Percentiles rank a stretch among this genome's conserved stretches.
phyloP scores from a whole-genome alignment of 192 early-diverging fungal species.

The Backusella tuberculispora region DNA sequence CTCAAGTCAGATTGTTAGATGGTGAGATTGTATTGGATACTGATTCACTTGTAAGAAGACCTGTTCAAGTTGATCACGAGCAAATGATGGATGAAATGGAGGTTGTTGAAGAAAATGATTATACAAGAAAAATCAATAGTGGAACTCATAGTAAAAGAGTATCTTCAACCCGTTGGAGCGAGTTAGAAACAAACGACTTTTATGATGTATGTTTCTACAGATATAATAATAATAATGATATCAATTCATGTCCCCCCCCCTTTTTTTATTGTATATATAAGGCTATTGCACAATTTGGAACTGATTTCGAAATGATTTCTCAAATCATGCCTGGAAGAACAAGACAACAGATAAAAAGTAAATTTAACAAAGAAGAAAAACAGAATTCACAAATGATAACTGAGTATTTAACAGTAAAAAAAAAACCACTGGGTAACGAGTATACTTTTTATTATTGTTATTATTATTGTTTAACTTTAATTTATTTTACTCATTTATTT shows the following conservation, averaged over 20 bases:
- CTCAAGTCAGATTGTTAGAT: constrained; percentile 39
- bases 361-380: constrained; percentile 38
- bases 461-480: not conserved
- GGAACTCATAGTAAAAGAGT: constrained; percentile 18
- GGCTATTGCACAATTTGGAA: constrained; percentile 40
- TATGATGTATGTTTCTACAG: constrained; percentile 28
- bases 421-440: constrained; percentile 31
- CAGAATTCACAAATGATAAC: constrained; percentile 28
- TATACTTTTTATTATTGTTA: not conserved
- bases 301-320: constrained; percentile 45
- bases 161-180: constrained; percentile 20
- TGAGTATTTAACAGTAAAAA: constrained; percentile 35
- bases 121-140: constrained; percentile 26
- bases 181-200: constrained; percentile 33
- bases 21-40: constrained; percentile 42
- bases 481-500: not conserved
- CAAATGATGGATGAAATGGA: constrained; percentile 21
- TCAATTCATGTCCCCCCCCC: not conserved
- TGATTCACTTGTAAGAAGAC: constrained; percentile 28
- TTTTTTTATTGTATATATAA: constrained; percentile 13
- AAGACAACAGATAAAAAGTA: constrained; percentile 34
- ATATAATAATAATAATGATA: not conserved
- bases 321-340: constrained; percentile 33
- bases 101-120: constrained; percentile 32
- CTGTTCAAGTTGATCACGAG: constrained; percentile 13